Percentiles rank a stretch among this genome's conserved stretches.
Evolutionary conservation across 352 stramenopile species (phyloP).

Genomic region (Phytophthora megakarya): DNA sequence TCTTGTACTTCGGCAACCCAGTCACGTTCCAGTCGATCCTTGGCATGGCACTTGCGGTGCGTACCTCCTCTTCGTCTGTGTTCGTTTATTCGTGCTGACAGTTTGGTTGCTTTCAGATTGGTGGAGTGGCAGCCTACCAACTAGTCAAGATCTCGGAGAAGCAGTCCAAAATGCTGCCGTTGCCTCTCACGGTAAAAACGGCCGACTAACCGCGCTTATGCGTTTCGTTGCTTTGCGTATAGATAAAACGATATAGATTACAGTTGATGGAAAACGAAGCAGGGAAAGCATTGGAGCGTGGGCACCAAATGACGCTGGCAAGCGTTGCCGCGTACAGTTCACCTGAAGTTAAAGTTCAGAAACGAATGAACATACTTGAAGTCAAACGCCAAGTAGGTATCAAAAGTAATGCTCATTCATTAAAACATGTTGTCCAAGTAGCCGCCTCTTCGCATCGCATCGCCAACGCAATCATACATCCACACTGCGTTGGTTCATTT

Average conservation of each 20-base stretch:
- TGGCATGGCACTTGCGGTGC: slow-evolving; percentile 75
- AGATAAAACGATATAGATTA: slow-evolving; percentile 40
- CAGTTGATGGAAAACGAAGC: slow-evolving; percentile 24
- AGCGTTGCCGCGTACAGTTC: slow-evolving; percentile 20
- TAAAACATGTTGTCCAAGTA: slow-evolving; percentile 35
- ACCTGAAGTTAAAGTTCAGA: slow-evolving; percentile 35
- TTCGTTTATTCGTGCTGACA: background rate
- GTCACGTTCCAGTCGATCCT: slow-evolving; percentile 71
- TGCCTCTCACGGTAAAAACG: slow-evolving; percentile 60
- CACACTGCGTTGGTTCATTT: slow-evolving; percentile 76
- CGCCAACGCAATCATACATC: slow-evolving; percentile 54
- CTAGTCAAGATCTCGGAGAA: slow-evolving; percentile 78
- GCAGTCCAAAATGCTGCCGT: slow-evolving; percentile 39
- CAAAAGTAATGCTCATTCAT: slow-evolving; percentile 33
- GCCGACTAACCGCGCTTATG: slow-evolving; percentile 19
- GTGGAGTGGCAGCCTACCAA: slow-evolving; percentile 79
- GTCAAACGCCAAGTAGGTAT: background rate
- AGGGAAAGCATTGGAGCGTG: slow-evolving; percentile 17
- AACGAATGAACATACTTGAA: slow-evolving; percentile 22
- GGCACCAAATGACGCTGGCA: slow-evolving; percentile 21
- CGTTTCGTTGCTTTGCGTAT: slow-evolving; percentile 30
- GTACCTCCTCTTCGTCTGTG: slow-evolving; percentile 2
- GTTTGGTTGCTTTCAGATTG: slow-evolving; percentile 37
- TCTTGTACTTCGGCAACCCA: slow-evolving; percentile 86
- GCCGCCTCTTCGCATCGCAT: slow-evolving; percentile 14